Evolutionary conservation across 148 eudicot genomes (phyloP).

Genomic region (Chenopodium berlandieri): DNA sequence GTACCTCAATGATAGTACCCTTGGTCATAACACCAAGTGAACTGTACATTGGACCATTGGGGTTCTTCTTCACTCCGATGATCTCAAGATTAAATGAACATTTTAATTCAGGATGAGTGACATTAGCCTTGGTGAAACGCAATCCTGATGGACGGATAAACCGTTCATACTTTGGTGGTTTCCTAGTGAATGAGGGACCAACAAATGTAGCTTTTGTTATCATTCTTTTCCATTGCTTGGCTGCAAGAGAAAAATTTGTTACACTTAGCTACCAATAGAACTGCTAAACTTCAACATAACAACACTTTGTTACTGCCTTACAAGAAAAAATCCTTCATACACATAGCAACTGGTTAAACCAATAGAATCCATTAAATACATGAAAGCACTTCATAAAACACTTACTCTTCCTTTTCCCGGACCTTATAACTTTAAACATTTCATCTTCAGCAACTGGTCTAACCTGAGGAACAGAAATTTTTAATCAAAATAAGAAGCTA

Average conservation of each 20-base stretch:
- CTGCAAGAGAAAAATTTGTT: constrained; percentile 37
- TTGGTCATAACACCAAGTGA: constrained; percentile 91
- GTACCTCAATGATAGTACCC: constrained; percentile 95
- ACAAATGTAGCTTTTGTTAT: constrained; percentile 94
- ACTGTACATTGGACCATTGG: constrained; percentile 91
- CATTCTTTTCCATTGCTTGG: constrained; percentile 99
- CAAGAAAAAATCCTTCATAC: background rate
- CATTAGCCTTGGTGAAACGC: constrained; percentile 92
- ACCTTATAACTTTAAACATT: constrained; percentile 88
- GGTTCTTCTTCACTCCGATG: constrained; percentile 96
- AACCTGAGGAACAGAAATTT: constrained; percentile 49
- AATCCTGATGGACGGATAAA: constrained; percentile 88
- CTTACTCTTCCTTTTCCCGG: constrained; percentile 93
- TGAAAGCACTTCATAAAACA: constrained; percentile 18
- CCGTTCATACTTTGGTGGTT: constrained; percentile 96
- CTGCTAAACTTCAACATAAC: background rate
- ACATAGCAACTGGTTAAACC: background rate
- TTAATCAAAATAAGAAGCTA: background rate
- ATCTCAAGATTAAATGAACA: constrained; percentile 98
- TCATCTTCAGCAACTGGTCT: constrained; percentile 99
- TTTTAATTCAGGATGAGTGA: constrained; percentile 93
- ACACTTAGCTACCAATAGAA: background rate
- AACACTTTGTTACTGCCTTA: background rate
- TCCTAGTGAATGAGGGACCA: constrained; percentile 86
- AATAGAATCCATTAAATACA: background rate